A percentile compares a stretch with the other conserved stretches of the same genome.
phyloP scores from a whole-genome alignment of 495 filamentous ascomycete genomes.

The Astrocystis sublimbata region DNA sequence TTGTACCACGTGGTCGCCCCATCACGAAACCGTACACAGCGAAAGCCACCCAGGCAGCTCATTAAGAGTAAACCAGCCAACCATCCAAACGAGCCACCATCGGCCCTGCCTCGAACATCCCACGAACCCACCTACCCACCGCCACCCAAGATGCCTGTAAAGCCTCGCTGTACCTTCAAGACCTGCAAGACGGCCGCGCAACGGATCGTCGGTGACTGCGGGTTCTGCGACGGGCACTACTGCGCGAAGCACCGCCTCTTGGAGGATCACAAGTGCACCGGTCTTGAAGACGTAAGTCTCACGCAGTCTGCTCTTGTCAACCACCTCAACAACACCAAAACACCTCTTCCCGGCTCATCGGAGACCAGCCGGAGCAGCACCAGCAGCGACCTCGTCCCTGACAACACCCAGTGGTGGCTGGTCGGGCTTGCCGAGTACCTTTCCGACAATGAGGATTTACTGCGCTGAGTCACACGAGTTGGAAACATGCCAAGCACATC shows the following conservation, averaged over 20 bases:
- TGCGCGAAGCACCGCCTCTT: conserved; percentile 92
- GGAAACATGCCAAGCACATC: too few species aligned
- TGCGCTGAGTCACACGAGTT: conserved; percentile 2
- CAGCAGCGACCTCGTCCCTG: background rate
- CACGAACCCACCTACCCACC: conserved; percentile 20
- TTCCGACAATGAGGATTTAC: conserved; percentile 29
- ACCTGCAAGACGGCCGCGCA: conserved; percentile 89
- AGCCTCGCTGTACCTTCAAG: conserved; percentile 83
- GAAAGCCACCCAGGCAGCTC: background rate
- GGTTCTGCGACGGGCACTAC: conserved; percentile 89
- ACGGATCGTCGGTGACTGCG: conserved; percentile 93
- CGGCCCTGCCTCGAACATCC: background rate
- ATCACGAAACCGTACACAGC: conserved; percentile 7
- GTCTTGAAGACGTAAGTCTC: conserved; percentile 78
- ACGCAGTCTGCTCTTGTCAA: conserved; percentile 1
- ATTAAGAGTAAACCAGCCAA: conserved; percentile 6
- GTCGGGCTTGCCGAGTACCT: conserved; percentile 47
- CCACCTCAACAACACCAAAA: conserved; percentile 17
- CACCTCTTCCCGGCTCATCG: conserved; percentile 1
- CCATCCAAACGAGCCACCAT: background rate
- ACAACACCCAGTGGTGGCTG: conserved; percentile 47
- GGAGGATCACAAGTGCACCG: conserved; percentile 89
- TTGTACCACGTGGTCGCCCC: background rate
- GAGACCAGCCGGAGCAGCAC: background rate
- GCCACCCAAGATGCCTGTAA: conserved; percentile 71